phyloP scores from a whole-genome alignment of 225 moss, liverwort and hornwort genomes.

The Marchantia polymorpha region DNA sequence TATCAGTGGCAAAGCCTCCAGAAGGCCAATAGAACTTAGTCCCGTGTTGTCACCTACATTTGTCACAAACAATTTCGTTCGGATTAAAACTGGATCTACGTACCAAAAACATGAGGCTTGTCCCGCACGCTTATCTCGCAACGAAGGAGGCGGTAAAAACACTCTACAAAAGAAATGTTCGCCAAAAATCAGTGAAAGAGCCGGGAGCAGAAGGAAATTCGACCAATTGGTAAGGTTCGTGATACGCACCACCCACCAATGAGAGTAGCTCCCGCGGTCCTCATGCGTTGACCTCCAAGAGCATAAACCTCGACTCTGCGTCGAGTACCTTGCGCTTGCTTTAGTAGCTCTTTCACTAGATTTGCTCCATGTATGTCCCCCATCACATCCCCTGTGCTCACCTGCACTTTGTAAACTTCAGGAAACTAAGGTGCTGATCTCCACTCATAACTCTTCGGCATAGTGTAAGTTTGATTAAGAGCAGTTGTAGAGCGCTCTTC shows the following conservation, averaged over 20 bases:
- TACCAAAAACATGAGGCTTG: too few relatives aligned
- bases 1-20: conserved; percentile 69
- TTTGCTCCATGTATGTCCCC: conserved; percentile 84
- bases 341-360: conserved; percentile 56
- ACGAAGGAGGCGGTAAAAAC: too few relatives aligned
- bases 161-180: too few relatives aligned
- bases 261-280: conserved; percentile 66
- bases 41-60: conserved; percentile 71
- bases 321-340: conserved; percentile 37
- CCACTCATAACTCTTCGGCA: background rate
- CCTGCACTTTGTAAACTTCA: conserved; percentile 33
- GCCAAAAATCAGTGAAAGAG: too few relatives aligned
- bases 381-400: conserved; percentile 90
- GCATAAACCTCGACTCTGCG: conserved; percentile 54
- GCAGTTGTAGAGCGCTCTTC: too few relatives aligned
- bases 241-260: conserved; percentile 75
- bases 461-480: too few relatives aligned
- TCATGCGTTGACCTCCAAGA: conserved; percentile 72
- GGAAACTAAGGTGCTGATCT: background rate
- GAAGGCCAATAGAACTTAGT: conserved; percentile 73
- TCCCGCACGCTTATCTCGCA: too few relatives aligned
- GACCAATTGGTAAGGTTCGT: conserved; percentile 11
- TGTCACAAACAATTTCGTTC: background rate
- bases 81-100: too few relatives aligned
- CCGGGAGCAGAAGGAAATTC: too few relatives aligned